Base-by-base conservation (phyloP, 2,329 filamentous ascomycete species). In the Emericellopsis atlantica region DNA sequence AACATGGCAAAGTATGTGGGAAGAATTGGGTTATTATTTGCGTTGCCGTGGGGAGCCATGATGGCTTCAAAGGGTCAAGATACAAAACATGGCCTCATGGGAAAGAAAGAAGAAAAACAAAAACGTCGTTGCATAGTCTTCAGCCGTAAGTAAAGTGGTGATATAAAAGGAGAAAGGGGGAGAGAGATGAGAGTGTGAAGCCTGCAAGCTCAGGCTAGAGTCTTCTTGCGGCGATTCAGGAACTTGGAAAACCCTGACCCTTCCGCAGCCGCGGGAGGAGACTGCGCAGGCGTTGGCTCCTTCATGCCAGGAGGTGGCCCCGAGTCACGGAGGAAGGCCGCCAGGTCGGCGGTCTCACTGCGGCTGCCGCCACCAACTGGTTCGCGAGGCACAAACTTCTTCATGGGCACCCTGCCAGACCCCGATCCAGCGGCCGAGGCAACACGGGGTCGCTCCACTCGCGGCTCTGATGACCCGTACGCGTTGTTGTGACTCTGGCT, bases 261-360 rank as follows among this genome's bases (percentile, higher is more conserved):
- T n/a, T 62, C 58, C 38, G 66, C 65, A 24, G 56, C 59, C 15
- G 55, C 55, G 3, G 26, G 8, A 9, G 26, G 26, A 9, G 12
- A 12, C 8, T 56, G 54, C n/a, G 53, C 43, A 6, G 51, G 50
- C 15, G 41, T 22, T 7, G 50, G 50, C 2, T 51, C 46, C 12
- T 50, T 43, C 22, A 55, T 47, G 21, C 58, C 51, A 12, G 69
- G 66, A 2, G 80, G 78, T 4, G 83, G 82, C 29, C 70, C 79
- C 12, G 81, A 83, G 50, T 77, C 76, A 40, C 72, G 74, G 26
- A 92, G 61, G 55, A 90, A 90, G 40, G 78, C 76, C 1, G 84
- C 83, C 36, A 90, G 60, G 39, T 87, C 83, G 15, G 73, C 71
- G 2, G 81, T 87, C n/a, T 72, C 71, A 2, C 81, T 87, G 36